Percentiles rank a stretch among this genome's conserved stretches.
phyloP scores from a whole-genome alignment of 495 filamentous ascomycete species.

The Corynascus novoguineensis region DNA sequence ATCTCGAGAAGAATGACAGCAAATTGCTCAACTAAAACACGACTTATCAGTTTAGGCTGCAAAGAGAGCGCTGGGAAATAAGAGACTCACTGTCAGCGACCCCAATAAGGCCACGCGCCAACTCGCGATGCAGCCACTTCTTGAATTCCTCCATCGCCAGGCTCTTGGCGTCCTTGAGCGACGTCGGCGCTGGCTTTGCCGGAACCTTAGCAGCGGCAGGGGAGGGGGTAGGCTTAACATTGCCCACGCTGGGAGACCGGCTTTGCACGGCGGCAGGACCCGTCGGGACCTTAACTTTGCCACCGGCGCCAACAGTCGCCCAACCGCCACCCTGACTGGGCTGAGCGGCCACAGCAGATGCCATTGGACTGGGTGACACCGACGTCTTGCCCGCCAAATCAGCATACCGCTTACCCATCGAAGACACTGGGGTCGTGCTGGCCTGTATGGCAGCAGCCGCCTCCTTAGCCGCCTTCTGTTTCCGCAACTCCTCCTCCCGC shows the following conservation, averaged over 20 bases:
- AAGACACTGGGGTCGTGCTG: slow-evolving; percentile 43
- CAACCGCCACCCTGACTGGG: slow-evolving; percentile 58
- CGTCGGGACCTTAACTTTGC: slow-evolving; percentile 74
- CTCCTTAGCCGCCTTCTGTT: slow-evolving; percentile 64
- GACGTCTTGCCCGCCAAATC: slow-evolving; percentile 78
- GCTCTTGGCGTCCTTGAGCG: slow-evolving; percentile 47
- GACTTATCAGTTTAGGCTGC: slow-evolving; percentile 23
- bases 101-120: slow-evolving; percentile 51
- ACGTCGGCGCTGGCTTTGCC: slow-evolving; percentile 27
- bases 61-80: slow-evolving; percentile 12
- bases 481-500: slow-evolving; percentile 89
- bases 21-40: slow-evolving; percentile 66
- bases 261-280: slow-evolving; percentile 51
- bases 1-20: slow-evolving; percentile 66
- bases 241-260: slow-evolving; percentile 52
- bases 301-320: slow-evolving; percentile 94
- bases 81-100: slow-evolving; percentile 44
- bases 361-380: slow-evolving; percentile 16
- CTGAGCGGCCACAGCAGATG: slow-evolving; percentile 14
- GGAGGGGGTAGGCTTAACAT: slow-evolving; percentile 28
- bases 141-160: slow-evolving; percentile 76
- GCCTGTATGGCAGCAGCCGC: slow-evolving; percentile 34
- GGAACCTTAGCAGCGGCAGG: slow-evolving; percentile 31
- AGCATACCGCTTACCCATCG: slow-evolving; percentile 80
- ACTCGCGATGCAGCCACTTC: slow-evolving; percentile 78